phyloP scores from a whole-genome alignment of 208 protist genomes.

The Crithidia expoeki region DNA sequence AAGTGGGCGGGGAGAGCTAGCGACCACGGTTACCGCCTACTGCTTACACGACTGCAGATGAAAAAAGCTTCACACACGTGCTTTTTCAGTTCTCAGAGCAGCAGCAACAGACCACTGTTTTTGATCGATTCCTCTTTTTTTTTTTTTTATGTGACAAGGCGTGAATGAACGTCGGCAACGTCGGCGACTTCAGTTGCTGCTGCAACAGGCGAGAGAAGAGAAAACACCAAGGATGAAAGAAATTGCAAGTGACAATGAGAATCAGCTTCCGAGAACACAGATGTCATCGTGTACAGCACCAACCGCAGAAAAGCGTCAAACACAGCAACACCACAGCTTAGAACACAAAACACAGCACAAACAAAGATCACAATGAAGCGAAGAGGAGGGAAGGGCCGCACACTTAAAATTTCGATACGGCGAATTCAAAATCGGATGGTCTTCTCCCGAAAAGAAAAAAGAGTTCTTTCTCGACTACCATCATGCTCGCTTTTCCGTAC shows the following conservation, averaged over 20 bases:
- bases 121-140: too few relatives aligned
- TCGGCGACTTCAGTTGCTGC: background rate
- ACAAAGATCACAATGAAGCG: background rate
- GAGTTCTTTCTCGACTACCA: background rate
- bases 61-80: too few relatives aligned
- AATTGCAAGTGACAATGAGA: conserved; percentile 18
- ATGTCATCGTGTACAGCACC: too few relatives aligned
- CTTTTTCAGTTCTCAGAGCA: too few relatives aligned
- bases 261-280: background rate
- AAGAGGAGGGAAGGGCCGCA: background rate
- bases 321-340: too few relatives aligned
- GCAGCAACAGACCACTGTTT: too few relatives aligned
- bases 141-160: conserved; percentile 7
- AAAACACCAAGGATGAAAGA: background rate
- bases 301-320: too few relatives aligned
- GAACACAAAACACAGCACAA: background rate
- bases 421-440: too few relatives aligned
- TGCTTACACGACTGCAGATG: too few relatives aligned
- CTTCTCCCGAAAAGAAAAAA: conserved; percentile 3
- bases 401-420: background rate
- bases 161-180: background rate
- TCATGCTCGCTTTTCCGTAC: conserved; percentile 18
- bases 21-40: too few relatives aligned
- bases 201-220: background rate
- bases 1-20: too few relatives aligned